Conservation (phyloP, 306 rosid genomes). For the Lithocarpus polystachyus region DNA sequence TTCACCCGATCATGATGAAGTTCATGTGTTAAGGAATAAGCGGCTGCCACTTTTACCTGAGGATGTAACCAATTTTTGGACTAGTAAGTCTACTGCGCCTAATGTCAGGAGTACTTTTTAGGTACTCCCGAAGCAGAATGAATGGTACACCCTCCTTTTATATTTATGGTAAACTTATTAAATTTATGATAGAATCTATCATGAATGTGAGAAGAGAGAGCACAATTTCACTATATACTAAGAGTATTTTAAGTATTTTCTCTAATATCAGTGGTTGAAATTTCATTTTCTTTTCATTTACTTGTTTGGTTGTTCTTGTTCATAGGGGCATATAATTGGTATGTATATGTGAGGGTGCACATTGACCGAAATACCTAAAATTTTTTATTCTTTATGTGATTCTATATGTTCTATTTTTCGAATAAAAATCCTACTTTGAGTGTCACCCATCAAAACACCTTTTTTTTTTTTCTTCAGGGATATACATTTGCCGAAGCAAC, state of each 20-base stretch:
- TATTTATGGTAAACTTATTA: rapidly evolving
- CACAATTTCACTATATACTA: rapidly evolving
- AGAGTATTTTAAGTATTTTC: rapidly evolving
- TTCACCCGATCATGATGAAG: conserved; percentile 45
- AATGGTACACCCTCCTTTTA: too few species aligned
- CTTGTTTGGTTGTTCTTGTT: too few species aligned
- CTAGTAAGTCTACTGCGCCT: conserved; percentile 35
- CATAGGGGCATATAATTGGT: too few species aligned
- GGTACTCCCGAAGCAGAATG: rapidly evolving
- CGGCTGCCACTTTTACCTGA: conserved; percentile 34
- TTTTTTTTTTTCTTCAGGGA: too few species aligned
- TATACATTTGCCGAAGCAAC: too few species aligned
- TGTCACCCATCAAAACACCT: too few species aligned
- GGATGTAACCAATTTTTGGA: conserved; percentile 41
- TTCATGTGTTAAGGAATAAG: conserved; percentile 15
- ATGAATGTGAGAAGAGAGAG: rapidly evolving
- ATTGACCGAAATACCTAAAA: too few species aligned
- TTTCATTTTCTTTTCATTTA: too few species aligned
- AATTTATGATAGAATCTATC: rapidly evolving
- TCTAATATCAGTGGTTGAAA: rapidly evolving
- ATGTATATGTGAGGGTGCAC: too few species aligned
- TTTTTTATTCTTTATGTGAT: rapidly evolving
- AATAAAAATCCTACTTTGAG: too few species aligned
- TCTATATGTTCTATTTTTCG: too few species aligned
- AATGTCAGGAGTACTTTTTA: conserved; percentile 17